A percentile compares a stretch with the other conserved stretches of the same genome.
Conservation (phyloP, 192 early-diverging fungal genomes). For the Rhizophagus clarus region DNA sequence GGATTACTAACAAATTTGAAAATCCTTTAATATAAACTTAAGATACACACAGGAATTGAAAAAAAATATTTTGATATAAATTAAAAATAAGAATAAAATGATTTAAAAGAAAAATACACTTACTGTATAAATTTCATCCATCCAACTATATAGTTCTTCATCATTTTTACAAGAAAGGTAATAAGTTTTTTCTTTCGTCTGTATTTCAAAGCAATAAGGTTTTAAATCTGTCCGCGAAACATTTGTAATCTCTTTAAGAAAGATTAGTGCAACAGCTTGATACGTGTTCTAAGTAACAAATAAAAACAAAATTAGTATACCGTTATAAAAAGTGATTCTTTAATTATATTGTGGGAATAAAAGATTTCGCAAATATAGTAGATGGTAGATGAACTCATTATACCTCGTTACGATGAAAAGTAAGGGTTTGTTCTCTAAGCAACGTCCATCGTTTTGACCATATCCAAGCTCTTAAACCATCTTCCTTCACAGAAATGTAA, state of each 20-base stretch:
- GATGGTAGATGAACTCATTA: constrained; percentile 23
- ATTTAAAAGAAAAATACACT: neutral
- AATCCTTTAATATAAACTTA: too few relatives aligned
- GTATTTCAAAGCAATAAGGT: constrained; percentile 92
- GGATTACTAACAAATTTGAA: neutral
- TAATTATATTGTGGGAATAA: neutral
- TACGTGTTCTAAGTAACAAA: constrained; percentile 64
- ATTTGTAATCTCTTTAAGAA: constrained; percentile 88
- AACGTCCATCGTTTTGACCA: constrained; percentile 95
- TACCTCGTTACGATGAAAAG: constrained; percentile 95
- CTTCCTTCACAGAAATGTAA: constrained; percentile 89
- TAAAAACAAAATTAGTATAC: neutral
- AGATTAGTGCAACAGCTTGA: constrained; percentile 87
- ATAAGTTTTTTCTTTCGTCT: constrained; percentile 92
- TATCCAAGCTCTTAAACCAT: constrained; percentile 86
- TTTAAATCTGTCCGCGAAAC: constrained; percentile 90
- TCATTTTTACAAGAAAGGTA: constrained; percentile 92
- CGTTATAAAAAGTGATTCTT: neutral
- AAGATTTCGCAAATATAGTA: constrained; percentile 21
- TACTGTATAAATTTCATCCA: constrained; percentile 96
- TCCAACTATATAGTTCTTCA: constrained; percentile 97
- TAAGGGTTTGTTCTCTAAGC: constrained; percentile 85
- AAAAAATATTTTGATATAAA: neutral
- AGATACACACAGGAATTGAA: too few relatives aligned
- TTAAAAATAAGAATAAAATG: neutral